Conservation (phyloP, 495 filamentous ascomycete genomes). For the Elaphomyces granulatus region DNA sequence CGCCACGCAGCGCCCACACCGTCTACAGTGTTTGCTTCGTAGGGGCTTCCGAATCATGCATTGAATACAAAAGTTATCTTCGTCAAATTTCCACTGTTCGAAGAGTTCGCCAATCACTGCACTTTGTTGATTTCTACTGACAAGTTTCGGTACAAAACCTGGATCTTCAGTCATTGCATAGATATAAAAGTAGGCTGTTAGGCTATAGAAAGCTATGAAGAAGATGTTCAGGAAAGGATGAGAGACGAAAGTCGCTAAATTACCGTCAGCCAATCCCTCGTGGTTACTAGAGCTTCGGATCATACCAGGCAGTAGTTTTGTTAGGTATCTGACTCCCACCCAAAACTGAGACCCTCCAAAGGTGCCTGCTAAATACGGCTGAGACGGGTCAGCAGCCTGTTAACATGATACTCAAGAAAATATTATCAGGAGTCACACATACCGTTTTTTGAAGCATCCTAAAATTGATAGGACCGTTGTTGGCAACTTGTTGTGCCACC, state of each 20-base stretch:
- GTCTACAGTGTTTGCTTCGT: constrained; percentile 87
- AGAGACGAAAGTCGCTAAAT: constrained; percentile 44
- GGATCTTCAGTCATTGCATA: constrained; percentile 77
- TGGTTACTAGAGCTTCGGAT: constrained; percentile 10
- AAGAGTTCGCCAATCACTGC: constrained; percentile 75
- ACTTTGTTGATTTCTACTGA: constrained; percentile 75
- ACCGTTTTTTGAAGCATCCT: constrained; percentile 78
- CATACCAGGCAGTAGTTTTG: constrained; percentile 55
- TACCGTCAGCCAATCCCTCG: constrained; percentile 12
- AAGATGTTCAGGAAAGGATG: constrained; percentile 58
- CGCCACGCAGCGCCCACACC: constrained; percentile 81
- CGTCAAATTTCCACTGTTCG: constrained; percentile 75
- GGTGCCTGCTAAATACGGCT: constrained; percentile 87
- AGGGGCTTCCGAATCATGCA: constrained; percentile 90
- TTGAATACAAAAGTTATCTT: constrained; percentile 78
- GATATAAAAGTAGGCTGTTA: constrained; percentile 75
- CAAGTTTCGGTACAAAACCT: constrained; percentile 86
- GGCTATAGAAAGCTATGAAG: constrained; percentile 47
- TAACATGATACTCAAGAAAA: too few species aligned
- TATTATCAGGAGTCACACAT: constrained; percentile 18
- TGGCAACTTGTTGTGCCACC: constrained; percentile 58
- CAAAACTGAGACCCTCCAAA: constrained; percentile 81
- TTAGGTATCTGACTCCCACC: constrained; percentile 61
- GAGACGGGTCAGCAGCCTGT: neutral
- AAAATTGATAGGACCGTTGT: constrained; percentile 72